phyloP scores from a whole-genome alignment of 2,329 filamentous ascomycete species.

The Botrytis squamosa region DNA sequence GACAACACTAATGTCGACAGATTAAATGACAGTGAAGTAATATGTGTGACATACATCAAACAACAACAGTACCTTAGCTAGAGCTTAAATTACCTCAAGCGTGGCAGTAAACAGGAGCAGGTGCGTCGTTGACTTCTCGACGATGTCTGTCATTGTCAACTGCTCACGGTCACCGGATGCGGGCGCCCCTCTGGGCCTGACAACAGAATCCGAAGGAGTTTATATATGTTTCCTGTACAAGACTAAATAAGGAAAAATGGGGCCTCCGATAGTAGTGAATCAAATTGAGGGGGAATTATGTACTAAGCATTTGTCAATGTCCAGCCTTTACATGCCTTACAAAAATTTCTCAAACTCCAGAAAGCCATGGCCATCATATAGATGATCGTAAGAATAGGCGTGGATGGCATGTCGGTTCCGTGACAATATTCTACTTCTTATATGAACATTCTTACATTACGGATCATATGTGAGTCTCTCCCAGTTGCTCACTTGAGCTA shows the following conservation, averaged over 20 bases:
- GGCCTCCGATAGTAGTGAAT: neutral
- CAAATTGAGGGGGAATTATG: neutral
- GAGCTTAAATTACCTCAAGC: neutral
- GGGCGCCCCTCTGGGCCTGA: neutral
- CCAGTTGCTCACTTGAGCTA: neutral
- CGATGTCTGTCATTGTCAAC: neutral
- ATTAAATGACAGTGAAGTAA: neutral
- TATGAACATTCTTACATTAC: neutral
- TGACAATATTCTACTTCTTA: neutral
- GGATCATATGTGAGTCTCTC: neutral
- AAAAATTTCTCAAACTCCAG: neutral
- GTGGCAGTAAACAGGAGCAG: neutral
- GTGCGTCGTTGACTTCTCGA: neutral
- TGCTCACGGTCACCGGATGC: too few species aligned
- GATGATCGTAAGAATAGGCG: neutral
- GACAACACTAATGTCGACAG: neutral
- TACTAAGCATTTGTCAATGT: neutral
- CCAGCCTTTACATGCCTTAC: neutral
- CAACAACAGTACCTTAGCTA: neutral
- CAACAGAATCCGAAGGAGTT: neutral
- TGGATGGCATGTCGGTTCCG: neutral
- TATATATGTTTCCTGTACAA: neutral
- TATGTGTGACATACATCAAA: accelerated
- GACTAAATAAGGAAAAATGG: neutral
- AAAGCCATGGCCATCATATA: neutral